Percentiles rank a stretch among this genome's conserved stretches.
Conservation (phyloP, 495 filamentous ascomycete genomes). For the Aspergillus wentii region DNA sequence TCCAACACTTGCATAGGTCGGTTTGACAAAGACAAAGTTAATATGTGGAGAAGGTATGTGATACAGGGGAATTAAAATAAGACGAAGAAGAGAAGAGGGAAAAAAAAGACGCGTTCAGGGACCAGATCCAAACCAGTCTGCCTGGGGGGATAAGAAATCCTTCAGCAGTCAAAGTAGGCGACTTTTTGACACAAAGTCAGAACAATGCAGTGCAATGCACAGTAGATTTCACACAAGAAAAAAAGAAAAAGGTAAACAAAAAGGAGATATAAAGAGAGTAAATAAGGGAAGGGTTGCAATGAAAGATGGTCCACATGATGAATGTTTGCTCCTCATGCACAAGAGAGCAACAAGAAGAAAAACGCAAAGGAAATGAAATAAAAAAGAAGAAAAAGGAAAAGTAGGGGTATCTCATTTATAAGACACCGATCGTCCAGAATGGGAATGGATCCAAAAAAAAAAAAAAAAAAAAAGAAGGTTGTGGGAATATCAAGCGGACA, state of each 20-base stretch:
- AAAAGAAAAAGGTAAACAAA: conserved; percentile 14
- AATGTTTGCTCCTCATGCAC: conserved; percentile 9
- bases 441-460: not conserved
- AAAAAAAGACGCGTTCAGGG: conserved; percentile 4
- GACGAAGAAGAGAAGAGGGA: conserved; percentile 8
- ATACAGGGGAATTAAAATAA: conserved; percentile 15
- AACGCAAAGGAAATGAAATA: conserved; percentile 17
- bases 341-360: conserved; percentile 10
- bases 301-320: conserved; percentile 18
- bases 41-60: not conserved
- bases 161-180: no score
- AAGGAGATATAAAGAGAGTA: conserved; percentile 11
- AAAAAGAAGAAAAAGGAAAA: conserved; percentile 17
- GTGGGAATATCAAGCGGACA: conserved; percentile 12
- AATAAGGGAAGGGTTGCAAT: conserved; percentile 2
- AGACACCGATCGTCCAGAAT: not conserved
- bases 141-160: no score
- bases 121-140: no score
- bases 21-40: no score
- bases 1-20: no score
- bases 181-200: no score
- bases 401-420: not conserved
- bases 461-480: conserved; percentile 12
- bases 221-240: conserved; percentile 11
- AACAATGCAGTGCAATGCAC: not conserved